phyloP scores from a whole-genome alignment of 2,329 filamentous ascomycete species.

The Pseudocercospora fijiensis region DNA sequence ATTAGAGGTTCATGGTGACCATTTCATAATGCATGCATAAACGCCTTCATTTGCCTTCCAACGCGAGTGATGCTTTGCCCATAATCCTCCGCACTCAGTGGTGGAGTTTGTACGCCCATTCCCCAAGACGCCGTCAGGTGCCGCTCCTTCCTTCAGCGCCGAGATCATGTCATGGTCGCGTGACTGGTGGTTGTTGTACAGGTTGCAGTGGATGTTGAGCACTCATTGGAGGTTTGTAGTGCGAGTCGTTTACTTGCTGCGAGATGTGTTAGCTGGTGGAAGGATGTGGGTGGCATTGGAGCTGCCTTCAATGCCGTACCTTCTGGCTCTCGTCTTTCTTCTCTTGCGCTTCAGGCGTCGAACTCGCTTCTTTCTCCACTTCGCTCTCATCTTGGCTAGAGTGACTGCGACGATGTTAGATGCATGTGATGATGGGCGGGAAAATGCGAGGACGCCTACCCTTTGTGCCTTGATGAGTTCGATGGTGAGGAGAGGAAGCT shows the following conservation, averaged over 20 bases:
- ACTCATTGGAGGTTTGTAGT: constrained; percentile 27
- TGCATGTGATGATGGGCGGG: neutral
- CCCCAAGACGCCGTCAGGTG: constrained; percentile 35
- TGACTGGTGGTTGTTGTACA: constrained; percentile 30
- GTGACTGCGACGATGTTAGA: constrained; percentile 28
- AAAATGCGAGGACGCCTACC: constrained; percentile 6
- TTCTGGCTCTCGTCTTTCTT: constrained; percentile 98
- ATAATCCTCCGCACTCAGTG: constrained; percentile 24
- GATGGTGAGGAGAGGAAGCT: constrained; percentile 18
- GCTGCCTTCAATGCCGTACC: constrained; percentile 60
- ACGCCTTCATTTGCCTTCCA: constrained; percentile 18
- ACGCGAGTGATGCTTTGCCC: constrained; percentile 22
- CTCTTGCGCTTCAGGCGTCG: constrained; percentile 99
- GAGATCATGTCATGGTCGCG: constrained; percentile 35
- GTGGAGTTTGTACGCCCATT: constrained; percentile 23
- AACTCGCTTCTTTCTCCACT: constrained; percentile 99
- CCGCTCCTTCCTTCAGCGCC: constrained; percentile 38
- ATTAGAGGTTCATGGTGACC: constrained; percentile 29
- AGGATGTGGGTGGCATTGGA: neutral
- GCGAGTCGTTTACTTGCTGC: constrained; percentile 51
- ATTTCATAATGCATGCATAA: constrained; percentile 19
- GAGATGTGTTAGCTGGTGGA: constrained; percentile 21
- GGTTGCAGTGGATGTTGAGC: constrained; percentile 31
- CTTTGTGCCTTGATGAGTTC: constrained; percentile 26
- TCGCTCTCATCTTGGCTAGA: constrained; percentile 74